Percentiles rank a stretch among this genome's conserved stretches.
These are phyloP conservation scores for Xenoacremonium recifei DNA, from an alignment of 2,329 filamentous ascomycete species.

Conservation along the genomic window DNA sequence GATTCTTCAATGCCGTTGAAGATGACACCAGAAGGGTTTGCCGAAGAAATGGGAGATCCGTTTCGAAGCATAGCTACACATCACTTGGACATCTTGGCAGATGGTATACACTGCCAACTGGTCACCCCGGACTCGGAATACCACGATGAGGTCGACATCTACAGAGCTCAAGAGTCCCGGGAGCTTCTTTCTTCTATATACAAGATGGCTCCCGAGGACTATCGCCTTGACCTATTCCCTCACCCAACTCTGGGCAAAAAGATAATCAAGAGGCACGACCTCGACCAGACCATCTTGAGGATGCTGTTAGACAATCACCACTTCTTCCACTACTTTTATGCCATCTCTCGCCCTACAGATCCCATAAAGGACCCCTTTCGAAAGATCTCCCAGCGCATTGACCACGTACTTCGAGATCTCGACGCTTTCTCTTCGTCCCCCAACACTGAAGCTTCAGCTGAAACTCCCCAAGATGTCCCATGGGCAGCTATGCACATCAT, in stretches of 20 bases:
- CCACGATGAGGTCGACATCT: slow-evolving; percentile 28
- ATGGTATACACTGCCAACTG: slow-evolving; percentile 49
- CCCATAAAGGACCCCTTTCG: slow-evolving; percentile 46
- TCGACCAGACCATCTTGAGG: slow-evolving; percentile 51
- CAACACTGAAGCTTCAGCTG: slow-evolving; percentile 8
- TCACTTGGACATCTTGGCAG: slow-evolving; percentile 51
- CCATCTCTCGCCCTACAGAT: slow-evolving; percentile 43
- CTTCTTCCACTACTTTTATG: slow-evolving; percentile 53
- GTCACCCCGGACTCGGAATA: slow-evolving; percentile 30
- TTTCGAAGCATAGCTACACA: slow-evolving; percentile 49
- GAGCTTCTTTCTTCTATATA: slow-evolving; percentile 51
- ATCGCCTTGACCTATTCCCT: slow-evolving; percentile 47
- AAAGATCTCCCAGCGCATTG: slow-evolving; percentile 46
- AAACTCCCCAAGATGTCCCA: slow-evolving; percentile 38
- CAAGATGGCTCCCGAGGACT: slow-evolving; percentile 37
- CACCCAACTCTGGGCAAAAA: slow-evolving; percentile 27
- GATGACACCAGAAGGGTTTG: slow-evolving; percentile 42
- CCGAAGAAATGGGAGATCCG: slow-evolving; percentile 46
- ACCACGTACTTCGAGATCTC: slow-evolving; percentile 45
- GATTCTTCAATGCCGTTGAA: slow-evolving; percentile 37
- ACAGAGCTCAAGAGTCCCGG: slow-evolving; percentile 47
- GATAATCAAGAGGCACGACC: slow-evolving; percentile 43
- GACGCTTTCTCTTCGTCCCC: slow-evolving; percentile 27
- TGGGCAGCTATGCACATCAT: slow-evolving; percentile 52
- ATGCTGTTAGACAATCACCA: slow-evolving; percentile 54